These are phyloP conservation scores for Inonotus hispidus DNA, from an alignment of 1,284 basidiomycete species.

Conservation along the genomic window DNA sequence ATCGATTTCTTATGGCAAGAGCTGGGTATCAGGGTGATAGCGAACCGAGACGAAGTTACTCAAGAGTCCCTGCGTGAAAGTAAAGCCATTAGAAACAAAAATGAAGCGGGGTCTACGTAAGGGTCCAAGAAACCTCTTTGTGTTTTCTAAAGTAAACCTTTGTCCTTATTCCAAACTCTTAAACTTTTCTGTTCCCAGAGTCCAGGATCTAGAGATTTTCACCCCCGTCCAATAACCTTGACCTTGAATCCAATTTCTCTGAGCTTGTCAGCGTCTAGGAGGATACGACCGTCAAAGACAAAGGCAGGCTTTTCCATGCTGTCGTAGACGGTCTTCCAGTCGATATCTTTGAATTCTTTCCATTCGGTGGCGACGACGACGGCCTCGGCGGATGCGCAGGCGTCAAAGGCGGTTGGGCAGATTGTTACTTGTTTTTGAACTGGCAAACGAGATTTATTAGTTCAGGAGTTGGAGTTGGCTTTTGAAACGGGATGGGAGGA, in stretches of 20 bases:
- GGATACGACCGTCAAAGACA: slow-evolving; percentile 87
- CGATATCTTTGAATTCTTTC: slow-evolving; percentile 91
- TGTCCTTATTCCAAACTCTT: no score
- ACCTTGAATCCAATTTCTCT: slow-evolving; percentile 92
- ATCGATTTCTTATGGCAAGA: not conserved
- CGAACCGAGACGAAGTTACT: not conserved
- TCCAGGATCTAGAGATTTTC: slow-evolving; percentile 18
- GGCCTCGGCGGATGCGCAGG: slow-evolving; percentile 86
- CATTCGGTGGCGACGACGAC: slow-evolving; percentile 93
- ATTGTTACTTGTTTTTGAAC: slow-evolving; percentile 89
- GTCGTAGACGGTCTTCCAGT: slow-evolving; percentile 84
- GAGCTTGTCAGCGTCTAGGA: slow-evolving; percentile 79
- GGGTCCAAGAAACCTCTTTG: not conserved
- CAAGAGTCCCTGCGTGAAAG: not conserved
- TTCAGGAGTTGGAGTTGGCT: not conserved
- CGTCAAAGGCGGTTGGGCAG: slow-evolving; percentile 72
- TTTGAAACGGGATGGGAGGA: slow-evolving; percentile 18
- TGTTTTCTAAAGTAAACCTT: not conserved
- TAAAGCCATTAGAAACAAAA: not conserved
- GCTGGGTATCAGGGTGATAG: not conserved
- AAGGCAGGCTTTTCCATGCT: slow-evolving; percentile 96
- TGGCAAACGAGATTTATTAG: slow-evolving; percentile 26
- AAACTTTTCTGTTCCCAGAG: not conserved
- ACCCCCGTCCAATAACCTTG: slow-evolving; percentile 20
- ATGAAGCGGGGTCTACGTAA: not conserved